Evolutionary conservation across 2,329 filamentous ascomycete genomes (phyloP).

Genomic region (Tolypocladium ovalisporum): DNA sequence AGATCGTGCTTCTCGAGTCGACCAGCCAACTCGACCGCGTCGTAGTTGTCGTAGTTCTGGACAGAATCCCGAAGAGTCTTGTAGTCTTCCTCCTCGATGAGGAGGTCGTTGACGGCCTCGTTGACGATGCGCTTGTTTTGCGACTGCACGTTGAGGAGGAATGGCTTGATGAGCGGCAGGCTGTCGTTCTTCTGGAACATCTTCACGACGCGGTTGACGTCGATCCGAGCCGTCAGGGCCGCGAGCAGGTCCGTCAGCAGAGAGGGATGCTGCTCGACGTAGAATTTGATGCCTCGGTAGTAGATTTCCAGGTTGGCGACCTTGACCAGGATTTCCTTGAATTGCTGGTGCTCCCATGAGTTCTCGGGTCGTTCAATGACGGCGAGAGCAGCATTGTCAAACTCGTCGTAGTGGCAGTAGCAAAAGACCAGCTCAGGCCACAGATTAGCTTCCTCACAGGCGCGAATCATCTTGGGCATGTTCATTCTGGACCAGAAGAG

Average conservation of each 20-base stretch:
- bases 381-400: constrained; percentile 89
- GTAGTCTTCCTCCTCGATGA: constrained; percentile 99
- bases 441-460: constrained; percentile 85
- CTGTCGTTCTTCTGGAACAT: constrained; percentile 99
- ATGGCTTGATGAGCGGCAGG: constrained; percentile 95
- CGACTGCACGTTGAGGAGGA: constrained; percentile 87
- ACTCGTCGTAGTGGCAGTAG: constrained; percentile 97
- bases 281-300: constrained; percentile 94
- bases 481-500: constrained; percentile 98
- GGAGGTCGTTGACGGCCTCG: constrained; percentile 90
- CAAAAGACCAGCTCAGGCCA: constrained; percentile 98
- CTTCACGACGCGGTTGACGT: constrained; percentile 97
- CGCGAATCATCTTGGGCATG: constrained; percentile 90
- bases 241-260: constrained; percentile 93
- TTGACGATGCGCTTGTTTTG: constrained; percentile 99
- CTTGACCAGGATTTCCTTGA: constrained; percentile 98
- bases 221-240: constrained; percentile 81
- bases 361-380: constrained; percentile 98
- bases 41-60: constrained; percentile 98
- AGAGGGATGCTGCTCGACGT: constrained; percentile 92
- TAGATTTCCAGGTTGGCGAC: constrained; percentile 98
- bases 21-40: constrained; percentile 82
- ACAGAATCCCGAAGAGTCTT: constrained; percentile 97
- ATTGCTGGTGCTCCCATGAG: constrained; percentile 98
- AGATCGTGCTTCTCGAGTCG: constrained; percentile 95